These are phyloP conservation scores for Dictyostelium citrinum DNA, from an alignment of 78 protist genomes.

Conservation along the genomic window DNA sequence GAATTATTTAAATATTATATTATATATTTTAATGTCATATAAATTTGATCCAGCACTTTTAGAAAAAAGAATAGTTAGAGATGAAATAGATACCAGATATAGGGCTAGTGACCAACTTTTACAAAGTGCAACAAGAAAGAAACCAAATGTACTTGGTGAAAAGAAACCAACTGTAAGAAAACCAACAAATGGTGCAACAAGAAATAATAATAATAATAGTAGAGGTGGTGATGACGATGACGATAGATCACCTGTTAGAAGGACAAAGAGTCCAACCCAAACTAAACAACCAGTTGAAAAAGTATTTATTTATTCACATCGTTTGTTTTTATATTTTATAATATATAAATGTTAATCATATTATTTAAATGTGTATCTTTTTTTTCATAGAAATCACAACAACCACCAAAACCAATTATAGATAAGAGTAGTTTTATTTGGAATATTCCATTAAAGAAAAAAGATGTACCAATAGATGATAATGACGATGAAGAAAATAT, in stretches of 20 bases:
- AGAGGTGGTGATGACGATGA: neutral
- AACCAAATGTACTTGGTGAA: neutral
- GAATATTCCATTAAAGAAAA: constrained; percentile 39
- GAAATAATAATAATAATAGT: neutral
- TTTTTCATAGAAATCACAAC: neutral
- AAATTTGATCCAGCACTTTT: neutral
- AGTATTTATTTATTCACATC: neutral
- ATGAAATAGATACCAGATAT: constrained; percentile 33
- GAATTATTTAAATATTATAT: too few relatives aligned
- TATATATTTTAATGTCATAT: neutral
- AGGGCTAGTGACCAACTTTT: neutral
- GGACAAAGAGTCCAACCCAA: neutral
- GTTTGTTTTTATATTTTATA: neutral
- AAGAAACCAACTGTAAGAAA: neutral
- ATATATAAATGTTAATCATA: too few relatives aligned
- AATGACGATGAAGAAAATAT: constrained; percentile 6
- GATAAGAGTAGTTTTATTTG: constrained; percentile 23
- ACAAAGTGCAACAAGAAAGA: neutral
- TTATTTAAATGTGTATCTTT: too few relatives aligned
- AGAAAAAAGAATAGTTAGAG: neutral
- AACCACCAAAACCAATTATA: neutral
- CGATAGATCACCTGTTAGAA: neutral
- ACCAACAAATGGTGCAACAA: neutral
- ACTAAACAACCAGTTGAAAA: neutral
- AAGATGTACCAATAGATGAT: neutral